Evolutionary conservation across 2,329 filamentous ascomycete genomes (phyloP).

Genomic region (Rutstroemia sydowiana): DNA sequence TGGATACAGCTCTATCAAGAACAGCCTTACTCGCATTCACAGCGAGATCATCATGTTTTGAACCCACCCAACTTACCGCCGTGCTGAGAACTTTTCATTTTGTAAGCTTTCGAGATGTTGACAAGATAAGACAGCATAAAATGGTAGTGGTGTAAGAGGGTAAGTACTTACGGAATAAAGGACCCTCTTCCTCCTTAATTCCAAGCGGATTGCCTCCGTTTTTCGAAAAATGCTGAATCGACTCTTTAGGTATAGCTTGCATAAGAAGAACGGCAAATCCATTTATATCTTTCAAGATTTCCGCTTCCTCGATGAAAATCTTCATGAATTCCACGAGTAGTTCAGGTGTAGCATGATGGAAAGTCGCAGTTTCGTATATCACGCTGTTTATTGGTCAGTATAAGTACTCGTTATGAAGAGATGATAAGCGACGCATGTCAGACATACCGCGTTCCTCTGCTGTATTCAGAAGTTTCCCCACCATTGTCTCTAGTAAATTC

Average conservation of each 20-base stretch:
- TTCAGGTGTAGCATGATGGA: not conserved
- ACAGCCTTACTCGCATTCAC: conserved; percentile 24
- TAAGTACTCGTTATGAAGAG: not conserved
- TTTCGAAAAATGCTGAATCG: not conserved
- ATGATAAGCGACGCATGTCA: not conserved
- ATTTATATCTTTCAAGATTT: not conserved
- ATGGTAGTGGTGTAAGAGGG: too few relatives aligned
- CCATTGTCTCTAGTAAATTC: not conserved
- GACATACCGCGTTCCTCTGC: not conserved
- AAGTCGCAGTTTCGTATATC: not conserved
- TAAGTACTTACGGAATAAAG: conserved; percentile 8
- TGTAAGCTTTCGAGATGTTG: too few relatives aligned
- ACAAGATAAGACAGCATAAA: not conserved
- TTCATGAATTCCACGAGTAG: not conserved
- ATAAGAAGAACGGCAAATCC: not conserved
- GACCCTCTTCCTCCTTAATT: conserved; percentile 11
- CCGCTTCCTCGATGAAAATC: not conserved
- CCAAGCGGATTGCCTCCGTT: conserved; percentile 22
- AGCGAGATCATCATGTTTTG: conserved; percentile 31
- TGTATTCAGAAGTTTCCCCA: not conserved
- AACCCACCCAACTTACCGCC: conserved; percentile 25
- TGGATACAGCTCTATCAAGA: conserved; percentile 23
- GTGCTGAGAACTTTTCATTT: not conserved
- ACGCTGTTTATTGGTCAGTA: not conserved
- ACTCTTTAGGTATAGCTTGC: not conserved